Conservation (phyloP, 306 rosid species). For the Castanospermum australe region DNA sequence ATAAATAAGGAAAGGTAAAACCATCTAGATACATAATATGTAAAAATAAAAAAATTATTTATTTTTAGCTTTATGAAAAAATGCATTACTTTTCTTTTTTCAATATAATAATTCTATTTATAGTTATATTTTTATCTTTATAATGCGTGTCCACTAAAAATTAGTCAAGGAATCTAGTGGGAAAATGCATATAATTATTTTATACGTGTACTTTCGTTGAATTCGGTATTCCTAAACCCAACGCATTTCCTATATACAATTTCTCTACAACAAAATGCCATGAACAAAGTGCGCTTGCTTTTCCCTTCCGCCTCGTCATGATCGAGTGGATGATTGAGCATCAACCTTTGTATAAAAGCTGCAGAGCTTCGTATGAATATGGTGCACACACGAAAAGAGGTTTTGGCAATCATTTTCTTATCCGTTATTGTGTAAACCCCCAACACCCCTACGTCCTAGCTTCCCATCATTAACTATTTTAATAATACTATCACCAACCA, state of each 20-base stretch:
- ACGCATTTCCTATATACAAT: too few species aligned
- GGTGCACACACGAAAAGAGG: background rate
- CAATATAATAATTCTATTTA: too few species aligned
- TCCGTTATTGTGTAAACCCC: slow-evolving; percentile 27
- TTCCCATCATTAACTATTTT: background rate
- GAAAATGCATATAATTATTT: background rate
- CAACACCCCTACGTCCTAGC: background rate
- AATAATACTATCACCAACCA: background rate
- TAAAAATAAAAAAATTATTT: too few species aligned
- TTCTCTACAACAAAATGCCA: background rate
- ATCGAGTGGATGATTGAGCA: slow-evolving; percentile 22
- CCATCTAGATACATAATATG: too few species aligned
- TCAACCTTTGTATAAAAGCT: background rate
- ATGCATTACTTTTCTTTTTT: too few species aligned
- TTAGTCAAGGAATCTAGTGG: background rate
- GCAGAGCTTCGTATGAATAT: background rate
- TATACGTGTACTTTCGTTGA: background rate
- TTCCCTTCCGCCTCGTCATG: background rate
- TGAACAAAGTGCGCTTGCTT: background rate
- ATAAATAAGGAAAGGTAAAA: too few species aligned
- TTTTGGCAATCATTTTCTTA: slow-evolving; percentile 24
- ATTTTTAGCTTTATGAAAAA: too few species aligned
- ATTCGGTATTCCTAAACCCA: too few species aligned
- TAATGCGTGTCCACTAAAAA: background rate
- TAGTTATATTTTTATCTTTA: too few species aligned